Evolutionary conservation across 495 filamentous ascomycete genomes (phyloP), one percentile per base, ranked within the genome.

Genomic region (Neurospora tetraspora): DNA sequence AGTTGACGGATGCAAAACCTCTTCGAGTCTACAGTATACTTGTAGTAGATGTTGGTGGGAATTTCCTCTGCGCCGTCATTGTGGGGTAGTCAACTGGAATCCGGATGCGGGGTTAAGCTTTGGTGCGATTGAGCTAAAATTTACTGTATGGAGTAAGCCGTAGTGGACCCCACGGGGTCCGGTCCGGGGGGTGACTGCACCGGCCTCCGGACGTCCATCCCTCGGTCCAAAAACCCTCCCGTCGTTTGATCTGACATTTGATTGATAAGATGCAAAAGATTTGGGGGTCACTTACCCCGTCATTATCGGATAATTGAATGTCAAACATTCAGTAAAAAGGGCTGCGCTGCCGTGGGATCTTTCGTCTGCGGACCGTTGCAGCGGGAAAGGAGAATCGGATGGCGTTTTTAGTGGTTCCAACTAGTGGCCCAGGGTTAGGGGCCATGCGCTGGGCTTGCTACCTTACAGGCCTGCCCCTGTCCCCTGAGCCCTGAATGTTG

Each of bases 401-500:
- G 23, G 53, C 53, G 23, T 61, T 16, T 31, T 61, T 61, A 61
- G 53, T 31, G 53, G 53, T 61, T 47, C 43, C 43, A 47, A 47
- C 43, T 6, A 7, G 18, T 12, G 20, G 45, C 45, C 45, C 20
- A 65, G 53, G 53, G 53, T 65, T 65, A 65, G 53, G 53, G 53
- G 27, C 27, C 53, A 65, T 34, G n/a, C n/a, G n/a, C n/a, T n/a
- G n/a, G n/a, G n/a, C n/a, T n/a, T n/a, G n/a, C n/a, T n/a, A n/a
- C n/a, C n/a, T n/a, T n/a, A 1, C 20, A 23, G 45, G 45, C 20
- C 45, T 53, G 20, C 45, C 12, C 10, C 20, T 53, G 45, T 20
- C 23, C 53, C 23, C 53, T 61, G 12, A 34, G 53, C 53, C 27
- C 53, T 61, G 53, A 27, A 34, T 74, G 74, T 74, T 39, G 34